Evolutionary conservation across 2,329 filamentous ascomycete genomes (phyloP), one percentile per base, ranked within the genome.

Genomic region (Penicillium nordicum): DNA sequence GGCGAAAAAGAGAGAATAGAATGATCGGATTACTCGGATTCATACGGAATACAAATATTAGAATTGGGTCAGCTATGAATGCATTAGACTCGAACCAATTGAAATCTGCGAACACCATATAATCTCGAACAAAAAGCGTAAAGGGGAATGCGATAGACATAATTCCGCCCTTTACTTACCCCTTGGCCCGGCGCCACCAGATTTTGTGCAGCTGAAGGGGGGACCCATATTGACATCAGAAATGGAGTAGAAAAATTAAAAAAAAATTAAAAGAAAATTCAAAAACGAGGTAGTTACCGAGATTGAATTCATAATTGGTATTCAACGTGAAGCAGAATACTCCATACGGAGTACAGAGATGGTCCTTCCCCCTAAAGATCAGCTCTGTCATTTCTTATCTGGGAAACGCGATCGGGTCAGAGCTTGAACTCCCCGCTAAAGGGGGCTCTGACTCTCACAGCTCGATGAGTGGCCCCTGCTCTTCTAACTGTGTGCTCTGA

Each of bases 401-500:
- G 44, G 57, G 53, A 49, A 29, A 7, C 18, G 29, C 30, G 53
- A 61, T 64, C 50, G 21, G 49, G 49, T 45, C 49, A 51, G 44
- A 60, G 49, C 43, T 57, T 57, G 40, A 44, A 32, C 23, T 43
- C 52, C 55, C 53, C 57, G 55, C 57, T 52, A 57, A 59, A 53
- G 53, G 49, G 29, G 49, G 25, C 32, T 45, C 25, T 50, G 44
- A 37, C 23, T 40, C 36, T 32, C 58, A 63, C 56, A 50, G 62
- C 54, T 53, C 60, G 53, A 57, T 34, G 29, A 47, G 55, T 64
- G 61, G 59, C 51, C 62, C 59, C 38, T 56, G 61, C 59, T 48
- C n/a, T 38, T 38, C 16, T 38, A 38, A n/a, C 36, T 38, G n/a
- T 18, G 4, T 34, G 52, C 42, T 46, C 37, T 52, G 18, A 38